Evolutionary conservation across 2,329 filamentous ascomycete genomes (phyloP), one percentile per base, ranked within the genome.

Genomic region (Beauveria australis): DNA sequence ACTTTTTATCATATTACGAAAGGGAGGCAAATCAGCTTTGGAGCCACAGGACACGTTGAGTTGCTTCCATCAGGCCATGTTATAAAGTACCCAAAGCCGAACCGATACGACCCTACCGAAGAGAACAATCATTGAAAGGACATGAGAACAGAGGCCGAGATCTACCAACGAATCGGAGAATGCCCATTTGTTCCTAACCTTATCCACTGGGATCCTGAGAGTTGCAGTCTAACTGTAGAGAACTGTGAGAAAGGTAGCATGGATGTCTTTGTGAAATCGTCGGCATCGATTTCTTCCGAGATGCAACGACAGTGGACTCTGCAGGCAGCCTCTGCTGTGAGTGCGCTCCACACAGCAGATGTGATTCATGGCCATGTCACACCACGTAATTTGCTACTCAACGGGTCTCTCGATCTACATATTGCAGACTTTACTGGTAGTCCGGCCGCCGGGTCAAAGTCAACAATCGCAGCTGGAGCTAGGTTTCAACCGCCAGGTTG

Each of bases 291-390:
- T 4, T 56, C 65, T 41, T 52, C 43, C 24, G 57, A 65, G 56
- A 64, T 63, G 22, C 66, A 67, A 52, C 59, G 61, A 22, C 64
- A 62, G 33, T 75, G 73, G 73, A 66, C 66, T 46, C 65, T 67
- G 10, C 69, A 75, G 62, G 68, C 69, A 48, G 66, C 71, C 37
- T 67, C 74, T 64, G 73, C 68, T 4, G 58, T 76, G 26, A 62
- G 64, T 51, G 65, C 71, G 52, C 60, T 77, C 37, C 75, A 77
- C 67, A 67, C 63, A 14, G 68, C 68, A 61, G 65, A 66, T 18
- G 68, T 76, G n/a, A 69, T 76, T 62, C 75, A 77, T 61, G 74
- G 70, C 64, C 73, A 77, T 63, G 65, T 76, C 37, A 69, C 71
- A 63, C 73, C 74, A 7, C 70, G 69, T 53, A 75, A 77, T 61